Evolutionary conservation across 2,329 filamentous ascomycete species (phyloP), one percentile per base, ranked within the genome.

Genomic region (Metarhizium guizhouense): DNA sequence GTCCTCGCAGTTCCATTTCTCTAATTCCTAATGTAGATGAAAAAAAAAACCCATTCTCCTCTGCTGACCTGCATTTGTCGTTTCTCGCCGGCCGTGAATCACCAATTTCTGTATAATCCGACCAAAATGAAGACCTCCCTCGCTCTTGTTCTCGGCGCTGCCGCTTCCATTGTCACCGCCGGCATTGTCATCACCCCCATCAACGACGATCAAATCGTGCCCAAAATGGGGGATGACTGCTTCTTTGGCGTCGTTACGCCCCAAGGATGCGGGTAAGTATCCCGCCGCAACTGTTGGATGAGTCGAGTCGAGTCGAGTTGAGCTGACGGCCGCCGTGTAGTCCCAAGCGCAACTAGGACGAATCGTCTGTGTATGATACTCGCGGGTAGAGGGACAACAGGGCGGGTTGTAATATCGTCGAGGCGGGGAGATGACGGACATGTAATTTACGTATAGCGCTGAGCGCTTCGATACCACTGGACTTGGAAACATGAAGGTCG

Each of bases 101-200:
- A 20, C 42, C 11, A 16, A 13, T 6, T 34, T 14, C 52, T 2
- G 32, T 34, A 34, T 34, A 34, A 48, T 51, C 25, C 11, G 3
- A 8, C 47, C 2, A 32, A 34, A n/a, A 70, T 70, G 68, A 68
- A 66, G 62, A 60, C 62, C 10, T 36, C 65, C 1, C 38, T 67
- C 20, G 50, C 62, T 53, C 56, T 72, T 18, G 64, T 74, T 18
- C 57, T 78, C 56, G 57, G 79, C 49, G 74, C 75, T 54, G 67
- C 74, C 32, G 72, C 72, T 63, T 75, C 77, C 3, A 63, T 80
- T 52, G 77, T 66, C 63, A 75, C 69, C 59, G 81, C 80, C 32
- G 79, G 75, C 55, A 73, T 83, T 51, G 78, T 84, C 64, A 76
- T 80, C 64, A 81, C 77, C 4, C 80, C 80, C 52, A 74, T 83